Base-by-base conservation (phyloP, 352 stramenopile genomes). In the Albugo candida region DNA sequence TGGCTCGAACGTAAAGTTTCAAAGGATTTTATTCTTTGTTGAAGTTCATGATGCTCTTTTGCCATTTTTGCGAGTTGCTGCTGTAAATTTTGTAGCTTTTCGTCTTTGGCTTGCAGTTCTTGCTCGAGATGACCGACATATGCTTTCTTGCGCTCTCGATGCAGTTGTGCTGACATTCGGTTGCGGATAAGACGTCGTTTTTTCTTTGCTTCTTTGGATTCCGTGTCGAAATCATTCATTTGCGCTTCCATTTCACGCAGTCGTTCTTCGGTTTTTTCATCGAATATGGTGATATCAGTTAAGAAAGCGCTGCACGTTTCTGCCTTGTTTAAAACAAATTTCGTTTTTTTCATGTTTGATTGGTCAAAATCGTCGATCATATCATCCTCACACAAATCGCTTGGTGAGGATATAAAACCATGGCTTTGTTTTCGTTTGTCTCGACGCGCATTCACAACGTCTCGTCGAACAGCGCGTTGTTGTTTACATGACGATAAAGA, bases 181-280 rank as follows among this genome's bases (percentile, higher is more conserved):
- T 91, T 91, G 40, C 78, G 78, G 39, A 91, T 91, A 5, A 91
- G 52, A 5, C 78, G 72, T 17, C 78, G 74, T 61, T 91, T 91
- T 65, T 91, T 91, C 69, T 91, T 91, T 46, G 78, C 75, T 49
- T 91, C 78, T 49, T 91, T 91, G 48, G 78, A 91, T 54, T 91
- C 78, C 8, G 78, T 73, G 44, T 91, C 75, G 40, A 91, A 56
- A 43, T 71, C 77, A 53, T 87, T 70, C 14, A 91, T 59, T 52
- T 91, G 78, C 24, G 74, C 67, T 47, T 91, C 78, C 78, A 91
- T 87, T 13, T 64, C 64, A 5, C 77, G 77, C 38, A 91, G 56
- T 0, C 75, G 77, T 56, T 91, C 78, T 49, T 87, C 77, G 5
- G 70, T 72, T 31, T 70, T 68, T 1, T 70, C 56, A 51, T 87